Conservation (phyloP, 2,329 filamentous ascomycete genomes). For the Sarocladiaceae sp. region DNA sequence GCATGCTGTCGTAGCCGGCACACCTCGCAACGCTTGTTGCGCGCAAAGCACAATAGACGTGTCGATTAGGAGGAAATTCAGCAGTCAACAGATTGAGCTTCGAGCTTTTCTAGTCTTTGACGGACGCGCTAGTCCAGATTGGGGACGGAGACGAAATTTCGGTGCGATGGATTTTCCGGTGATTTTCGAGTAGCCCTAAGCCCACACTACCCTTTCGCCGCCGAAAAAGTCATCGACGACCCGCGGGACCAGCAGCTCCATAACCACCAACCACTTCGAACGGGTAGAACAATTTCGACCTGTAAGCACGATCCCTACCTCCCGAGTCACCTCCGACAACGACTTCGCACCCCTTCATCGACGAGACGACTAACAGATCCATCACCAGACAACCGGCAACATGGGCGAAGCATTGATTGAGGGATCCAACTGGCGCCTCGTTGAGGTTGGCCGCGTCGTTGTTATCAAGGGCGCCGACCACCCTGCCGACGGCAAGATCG, state of each 20-base stretch:
- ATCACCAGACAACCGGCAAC: slow-evolving; percentile 55
- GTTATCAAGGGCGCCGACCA: slow-evolving; percentile 77
- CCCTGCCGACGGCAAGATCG: slow-evolving; percentile 79
- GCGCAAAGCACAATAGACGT: neutral
- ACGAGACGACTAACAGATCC: slow-evolving; percentile 28
- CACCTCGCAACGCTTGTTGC: neutral
- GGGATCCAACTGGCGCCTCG: slow-evolving; percentile 85
- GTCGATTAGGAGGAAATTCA: neutral
- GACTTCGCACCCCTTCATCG: slow-evolving; percentile 18
- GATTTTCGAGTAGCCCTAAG: slow-evolving; percentile 26
- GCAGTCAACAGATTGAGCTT: neutral
- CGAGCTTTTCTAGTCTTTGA: neutral
- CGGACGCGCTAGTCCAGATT: neutral
- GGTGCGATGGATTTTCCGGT: slow-evolving; percentile 1
- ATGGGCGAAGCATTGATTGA: slow-evolving; percentile 82
- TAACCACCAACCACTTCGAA: slow-evolving; percentile 10
- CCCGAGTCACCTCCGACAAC: slow-evolving; percentile 13
- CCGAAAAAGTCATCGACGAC: slow-evolving; percentile 36
- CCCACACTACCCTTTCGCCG: slow-evolving; percentile 32
- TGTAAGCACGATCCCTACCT: slow-evolving; percentile 17
- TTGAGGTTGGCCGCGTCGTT: slow-evolving; percentile 97
- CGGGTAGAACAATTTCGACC: slow-evolving; percentile 10
- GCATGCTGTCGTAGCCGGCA: neutral
- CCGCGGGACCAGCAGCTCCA: slow-evolving; percentile 25
- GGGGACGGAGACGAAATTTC: neutral